phyloP scores from a whole-genome alignment of 805 yeast genomes.

The Kuraishia capsulata region DNA sequence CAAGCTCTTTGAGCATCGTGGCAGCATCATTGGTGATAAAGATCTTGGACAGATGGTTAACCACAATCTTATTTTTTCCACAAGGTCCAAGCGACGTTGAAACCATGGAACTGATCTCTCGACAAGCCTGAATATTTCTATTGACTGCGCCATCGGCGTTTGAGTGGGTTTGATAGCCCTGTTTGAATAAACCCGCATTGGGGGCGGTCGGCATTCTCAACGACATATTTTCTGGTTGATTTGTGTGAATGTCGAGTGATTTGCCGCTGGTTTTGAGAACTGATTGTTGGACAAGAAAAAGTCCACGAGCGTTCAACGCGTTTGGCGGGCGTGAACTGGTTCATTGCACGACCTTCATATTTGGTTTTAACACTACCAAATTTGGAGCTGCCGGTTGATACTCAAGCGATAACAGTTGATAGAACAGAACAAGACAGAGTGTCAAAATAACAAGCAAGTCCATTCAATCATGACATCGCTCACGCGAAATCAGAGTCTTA shows the following conservation, averaged over 20 bases:
- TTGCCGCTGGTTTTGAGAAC: too few species aligned
- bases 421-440: too few species aligned
- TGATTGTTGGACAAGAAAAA: too few species aligned
- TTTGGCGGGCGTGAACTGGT: too few species aligned
- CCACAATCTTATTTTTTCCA: constrained; percentile 93
- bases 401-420: too few species aligned
- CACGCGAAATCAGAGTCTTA: too few species aligned
- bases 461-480: too few species aligned
- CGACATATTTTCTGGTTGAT: constrained; percentile 45
- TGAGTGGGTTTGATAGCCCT: constrained; percentile 81
- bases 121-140: constrained; percentile 88
- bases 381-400: too few species aligned
- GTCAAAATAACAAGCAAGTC: too few species aligned
- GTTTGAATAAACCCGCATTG: constrained; percentile 87
- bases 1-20: constrained; percentile 87
- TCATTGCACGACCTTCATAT: too few species aligned
- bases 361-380: too few species aligned
- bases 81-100: constrained; percentile 95
- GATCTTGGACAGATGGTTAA: constrained; percentile 76
- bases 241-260: background rate
- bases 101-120: constrained; percentile 87
- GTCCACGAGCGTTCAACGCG: too few species aligned
- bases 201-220: constrained; percentile 89
- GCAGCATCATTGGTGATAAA: constrained; percentile 97
- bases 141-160: constrained; percentile 92